Percentiles rank a stretch among this genome's conserved stretches.
Evolutionary conservation across 2,329 filamentous ascomycete species (phyloP).

Genomic region (Diaporthe citriasiana): DNA sequence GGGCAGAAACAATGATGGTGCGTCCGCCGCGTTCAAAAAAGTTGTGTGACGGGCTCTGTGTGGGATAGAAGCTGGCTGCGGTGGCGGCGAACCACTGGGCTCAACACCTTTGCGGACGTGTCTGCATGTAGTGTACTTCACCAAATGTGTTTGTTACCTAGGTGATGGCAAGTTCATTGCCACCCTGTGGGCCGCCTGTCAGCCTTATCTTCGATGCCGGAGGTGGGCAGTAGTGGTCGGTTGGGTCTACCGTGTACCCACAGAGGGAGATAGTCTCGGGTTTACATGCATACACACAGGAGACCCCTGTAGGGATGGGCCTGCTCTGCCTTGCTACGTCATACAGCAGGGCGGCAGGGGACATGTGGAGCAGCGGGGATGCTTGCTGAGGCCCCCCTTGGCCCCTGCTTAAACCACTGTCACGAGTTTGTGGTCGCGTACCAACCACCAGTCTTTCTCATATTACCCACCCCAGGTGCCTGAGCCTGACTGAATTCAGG

Average conservation of each 20-base stretch:
- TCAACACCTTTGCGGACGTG: background rate
- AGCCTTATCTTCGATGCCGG: constrained; percentile 5
- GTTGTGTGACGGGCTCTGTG: too few relatives aligned
- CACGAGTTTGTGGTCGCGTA: constrained; percentile 19
- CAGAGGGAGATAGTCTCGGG: background rate
- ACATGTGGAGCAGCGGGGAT: constrained; percentile 27
- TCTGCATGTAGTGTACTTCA: background rate
- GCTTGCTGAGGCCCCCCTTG: constrained; percentile 2
- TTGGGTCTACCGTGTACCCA: background rate
- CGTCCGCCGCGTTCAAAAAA: too few relatives aligned
- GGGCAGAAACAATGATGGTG: too few relatives aligned
- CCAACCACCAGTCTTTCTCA: constrained; percentile 29
- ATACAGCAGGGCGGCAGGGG: constrained; percentile 15
- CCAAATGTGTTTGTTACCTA: background rate
- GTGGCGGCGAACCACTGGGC: too few relatives aligned
- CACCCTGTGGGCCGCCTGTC: constrained; percentile 2
- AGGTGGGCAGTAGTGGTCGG: constrained; percentile 1
- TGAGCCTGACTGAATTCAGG: background rate
- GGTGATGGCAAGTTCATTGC: background rate
- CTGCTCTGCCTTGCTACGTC: constrained; percentile 34
- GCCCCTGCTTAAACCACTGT: background rate
- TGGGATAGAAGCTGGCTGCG: too few relatives aligned
- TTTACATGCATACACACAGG: background rate
- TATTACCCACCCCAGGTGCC: constrained; percentile 23
- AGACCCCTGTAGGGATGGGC: constrained; percentile 18